Base-by-base conservation (phyloP, 371 early-diverging fungal species). In the Actinomucor elegans region DNA sequence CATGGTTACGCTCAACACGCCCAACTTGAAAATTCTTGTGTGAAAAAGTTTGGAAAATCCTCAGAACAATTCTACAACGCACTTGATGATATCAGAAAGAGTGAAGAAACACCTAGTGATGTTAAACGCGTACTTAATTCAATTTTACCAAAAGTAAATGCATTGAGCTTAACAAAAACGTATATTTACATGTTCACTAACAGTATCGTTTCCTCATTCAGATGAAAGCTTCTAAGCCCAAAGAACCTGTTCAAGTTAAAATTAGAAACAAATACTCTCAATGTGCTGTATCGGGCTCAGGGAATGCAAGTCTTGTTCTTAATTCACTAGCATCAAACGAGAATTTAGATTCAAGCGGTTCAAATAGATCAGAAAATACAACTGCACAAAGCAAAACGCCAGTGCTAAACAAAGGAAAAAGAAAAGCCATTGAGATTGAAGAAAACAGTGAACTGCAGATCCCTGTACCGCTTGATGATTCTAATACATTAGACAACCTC, bases 211-310 rank as follows among this genome's bases (percentile, higher is more conserved):
- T 43, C 43, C 52, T 54, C 46, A 54, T 47, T 46, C 21, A 55
- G 48, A 46, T 47, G 40, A 55, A 55, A 55, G 17, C 48, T 40
- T 55, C 40, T 31, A 46, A 55, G 32, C 38, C 47, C 55, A 47
- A 55, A 46, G 41, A 55, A 47, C 6, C 26, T 47, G 48, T 33
- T 55, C 55, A 38, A 55, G 41, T 55, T 47, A 46, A 24, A 18
- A 47, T 47, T 47, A 47, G 20, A 52, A 52, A 52, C 33, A 55
- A 23, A 29, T 55, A 55, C 55, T 46, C 55, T 55, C 44, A 56
- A 42, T 48, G 56, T 48, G 48, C 42, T 48, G 56, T 56, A 56
- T 56, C 56, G 43, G 48, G 12, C 48, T 56, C 56, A 56, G 49
- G 56, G 43, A 56, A 56, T 56, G 48, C 56, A 41, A 42, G 28